Conservation (phyloP, 345 rosid genomes). For the Angophora floribunda region DNA sequence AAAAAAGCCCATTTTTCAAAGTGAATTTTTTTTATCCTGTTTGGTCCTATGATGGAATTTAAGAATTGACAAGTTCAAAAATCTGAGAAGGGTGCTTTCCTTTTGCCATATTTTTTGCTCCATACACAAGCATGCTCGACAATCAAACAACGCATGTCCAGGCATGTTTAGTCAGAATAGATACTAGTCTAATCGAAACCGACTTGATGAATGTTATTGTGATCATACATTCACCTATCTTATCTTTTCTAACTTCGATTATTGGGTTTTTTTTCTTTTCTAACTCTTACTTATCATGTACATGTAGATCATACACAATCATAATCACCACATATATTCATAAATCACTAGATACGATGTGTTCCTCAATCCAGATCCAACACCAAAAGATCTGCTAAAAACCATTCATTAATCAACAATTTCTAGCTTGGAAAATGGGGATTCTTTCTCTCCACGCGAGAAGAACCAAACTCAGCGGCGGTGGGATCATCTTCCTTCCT, state of each 20-base stretch:
- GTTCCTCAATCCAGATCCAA: background rate
- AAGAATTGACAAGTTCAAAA: background rate
- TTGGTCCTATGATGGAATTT: background rate
- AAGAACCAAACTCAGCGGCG: background rate
- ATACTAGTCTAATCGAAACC: background rate
- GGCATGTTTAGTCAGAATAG: fast-evolving
- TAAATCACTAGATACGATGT: background rate
- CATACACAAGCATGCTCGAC: background rate
- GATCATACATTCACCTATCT: background rate
- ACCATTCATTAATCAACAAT: background rate
- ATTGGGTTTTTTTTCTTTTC: background rate
- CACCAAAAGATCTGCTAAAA: background rate
- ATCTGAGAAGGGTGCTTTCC: fast-evolving
- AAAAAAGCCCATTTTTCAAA: background rate
- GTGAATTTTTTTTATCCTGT: background rate
- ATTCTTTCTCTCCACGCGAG: background rate
- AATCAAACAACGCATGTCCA: background rate
- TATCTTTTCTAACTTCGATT: background rate
- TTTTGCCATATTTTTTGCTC: background rate
- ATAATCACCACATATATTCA: background rate
- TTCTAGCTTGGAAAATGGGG: background rate
- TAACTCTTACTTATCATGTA: background rate
- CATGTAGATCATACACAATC: background rate
- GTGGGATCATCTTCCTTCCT: background rate
- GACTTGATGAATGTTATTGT: background rate